phyloP scores from a whole-genome alignment of 768 basidiomycete species.

The Grammothele lineata region DNA sequence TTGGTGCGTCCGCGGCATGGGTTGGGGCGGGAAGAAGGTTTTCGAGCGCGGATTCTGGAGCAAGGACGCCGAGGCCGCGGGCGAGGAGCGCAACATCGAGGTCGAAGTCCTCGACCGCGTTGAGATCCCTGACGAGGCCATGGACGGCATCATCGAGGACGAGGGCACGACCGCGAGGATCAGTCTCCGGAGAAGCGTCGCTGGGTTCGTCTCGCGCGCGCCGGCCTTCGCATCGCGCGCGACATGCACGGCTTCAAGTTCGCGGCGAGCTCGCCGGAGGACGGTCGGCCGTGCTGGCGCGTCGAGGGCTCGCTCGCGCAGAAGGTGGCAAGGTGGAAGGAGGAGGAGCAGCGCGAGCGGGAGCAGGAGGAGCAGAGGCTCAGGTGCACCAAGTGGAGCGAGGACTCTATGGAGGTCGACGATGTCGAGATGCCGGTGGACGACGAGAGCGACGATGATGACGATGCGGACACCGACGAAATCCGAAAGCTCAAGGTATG shows the following conservation, averaged over 20 bases:
- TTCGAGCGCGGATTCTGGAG: conserved; percentile 97
- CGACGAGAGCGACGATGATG: conserved; percentile 44
- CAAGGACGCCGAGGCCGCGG: conserved; percentile 31
- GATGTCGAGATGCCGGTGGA: conserved; percentile 49
- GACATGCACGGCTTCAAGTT: conserved; percentile 75
- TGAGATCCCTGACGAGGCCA: conserved; percentile 50
- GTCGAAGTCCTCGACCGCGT: conserved; percentile 71
- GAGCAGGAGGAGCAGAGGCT: conserved; percentile 67
- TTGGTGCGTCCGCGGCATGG: conserved; percentile 94
- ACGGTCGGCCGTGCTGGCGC: conserved; percentile 55
- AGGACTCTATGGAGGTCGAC: conserved; percentile 70
- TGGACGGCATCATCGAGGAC: conserved; percentile 83
- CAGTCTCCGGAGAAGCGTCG: conserved; percentile 37
- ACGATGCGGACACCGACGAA: conserved; percentile 66
- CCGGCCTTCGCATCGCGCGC: conserved; percentile 61
- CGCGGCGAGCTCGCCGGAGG: conserved; percentile 22
- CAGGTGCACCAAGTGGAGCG: conserved; percentile 59
- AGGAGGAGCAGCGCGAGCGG: conserved; percentile 59
- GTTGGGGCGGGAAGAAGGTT: conserved; percentile 88
- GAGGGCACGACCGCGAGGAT: conserved; percentile 44
- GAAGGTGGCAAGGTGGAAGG: conserved; percentile 67
- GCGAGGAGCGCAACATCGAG: conserved; percentile 63
- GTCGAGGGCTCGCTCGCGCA: conserved; percentile 62
- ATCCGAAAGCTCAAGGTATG: conserved; percentile 83
- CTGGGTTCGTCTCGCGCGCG: conserved; percentile 74